Evolutionary conservation across 2,329 filamentous ascomycete species (phyloP), one percentile per base, ranked within the genome.

Genomic region (Fusarium coffeatum): DNA sequence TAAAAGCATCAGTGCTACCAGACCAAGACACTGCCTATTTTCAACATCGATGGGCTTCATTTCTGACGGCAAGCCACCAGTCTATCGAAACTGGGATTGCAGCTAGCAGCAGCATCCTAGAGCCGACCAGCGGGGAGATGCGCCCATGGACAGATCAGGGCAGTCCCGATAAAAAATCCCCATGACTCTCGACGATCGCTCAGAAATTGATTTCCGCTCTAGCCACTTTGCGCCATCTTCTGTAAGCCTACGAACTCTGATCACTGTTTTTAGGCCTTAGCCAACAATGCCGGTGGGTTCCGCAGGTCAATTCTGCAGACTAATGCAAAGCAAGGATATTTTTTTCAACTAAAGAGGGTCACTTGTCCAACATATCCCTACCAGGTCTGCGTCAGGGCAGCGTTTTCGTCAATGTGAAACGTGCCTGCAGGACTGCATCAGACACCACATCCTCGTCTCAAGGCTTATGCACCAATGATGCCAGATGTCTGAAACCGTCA

Each of bases 381-480:
- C 72, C 65, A 68, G 64, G 69, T 61, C 73, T 71, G 69, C 66
- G 66, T 76, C 54, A 59, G 67, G 60, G 59, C 56, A 63, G 53
- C 60, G 51, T 59, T 58, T 77, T 78, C 78, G 76, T 79, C 76
- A 81, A 79, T 74, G 68, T 85, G 84, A 86, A 86, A 86, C 84
- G 75, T 76, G 80, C 80, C 82, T 84, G 83, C 81, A 76, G 82
- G 82, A 82, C 61, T 83, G 82, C 83, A 79, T 85, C 64, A 70
- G 51, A 68, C 48, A 61, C 55, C 53, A 77, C 77, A 76, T 78
- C 71, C 76, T 79, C 75, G 72, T 76, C 76, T 76, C 59, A 67
- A 60, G 61, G 59, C 65, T 58, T 72, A 74, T 76, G 74, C 72
- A 77, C 79, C 80, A 82, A 76, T 64, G 74, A 74, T 67, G 72